phyloP scores from a whole-genome alignment of 306 rosid genomes.

The Vigna hirtella region DNA sequence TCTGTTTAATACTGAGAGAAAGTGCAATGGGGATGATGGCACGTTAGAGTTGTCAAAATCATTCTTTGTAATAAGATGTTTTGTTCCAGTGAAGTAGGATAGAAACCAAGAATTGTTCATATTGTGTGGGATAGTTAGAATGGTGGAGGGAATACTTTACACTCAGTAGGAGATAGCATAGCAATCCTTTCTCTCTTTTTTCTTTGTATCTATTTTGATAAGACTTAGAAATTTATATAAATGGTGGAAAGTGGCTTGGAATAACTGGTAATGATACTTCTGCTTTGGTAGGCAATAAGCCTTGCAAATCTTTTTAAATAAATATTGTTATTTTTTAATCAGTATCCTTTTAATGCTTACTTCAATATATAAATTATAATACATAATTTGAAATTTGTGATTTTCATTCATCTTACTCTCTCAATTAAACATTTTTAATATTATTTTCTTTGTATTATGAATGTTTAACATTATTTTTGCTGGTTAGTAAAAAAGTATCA shows the following conservation, averaged over 20 bases:
- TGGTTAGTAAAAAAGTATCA: too few species aligned
- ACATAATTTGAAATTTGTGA: too few species aligned
- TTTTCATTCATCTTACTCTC: too few species aligned
- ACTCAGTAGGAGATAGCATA: constrained; percentile 27
- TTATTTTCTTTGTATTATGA: too few species aligned
- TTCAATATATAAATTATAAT: too few species aligned
- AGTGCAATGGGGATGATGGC: constrained; percentile 39
- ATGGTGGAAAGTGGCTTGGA: constrained; percentile 41
- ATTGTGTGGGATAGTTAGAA: constrained; percentile 55
- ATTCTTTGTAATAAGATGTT: constrained; percentile 49
- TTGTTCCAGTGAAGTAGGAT: constrained; percentile 36
- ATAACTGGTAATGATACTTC: neutral
- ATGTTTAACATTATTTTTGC: too few species aligned
- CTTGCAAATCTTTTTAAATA: neutral
- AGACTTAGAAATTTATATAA: constrained; percentile 36
- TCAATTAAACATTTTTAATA: too few species aligned
- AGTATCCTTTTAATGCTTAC: too few species aligned
- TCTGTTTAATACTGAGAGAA: constrained; percentile 29
- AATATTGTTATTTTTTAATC: neutral
- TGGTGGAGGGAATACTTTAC: constrained; percentile 30
- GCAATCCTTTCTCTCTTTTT: constrained; percentile 15
- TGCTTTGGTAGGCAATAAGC: neutral
- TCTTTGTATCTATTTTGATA: constrained; percentile 44
- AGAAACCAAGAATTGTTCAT: constrained; percentile 51
- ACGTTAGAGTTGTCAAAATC: constrained; percentile 41